phyloP scores from a whole-genome alignment of 768 basidiomycete genomes.

The Chalciporus pseudorubinellus region DNA sequence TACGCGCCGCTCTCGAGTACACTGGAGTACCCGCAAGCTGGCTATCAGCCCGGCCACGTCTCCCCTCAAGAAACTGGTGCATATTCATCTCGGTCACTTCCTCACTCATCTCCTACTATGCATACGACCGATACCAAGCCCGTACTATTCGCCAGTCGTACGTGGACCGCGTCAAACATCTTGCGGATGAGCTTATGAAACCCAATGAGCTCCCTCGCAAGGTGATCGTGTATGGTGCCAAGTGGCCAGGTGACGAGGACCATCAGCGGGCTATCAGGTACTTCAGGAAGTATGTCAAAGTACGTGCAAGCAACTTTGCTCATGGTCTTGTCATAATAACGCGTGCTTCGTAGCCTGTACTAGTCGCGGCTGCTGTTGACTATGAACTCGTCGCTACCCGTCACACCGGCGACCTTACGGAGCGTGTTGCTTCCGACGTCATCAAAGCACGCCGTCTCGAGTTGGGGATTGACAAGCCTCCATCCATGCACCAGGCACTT shows the following conservation, averaged over 20 bases:
- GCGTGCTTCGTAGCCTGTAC: conserved; percentile 63
- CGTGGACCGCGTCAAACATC: conserved; percentile 70
- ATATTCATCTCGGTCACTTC: conserved; percentile 84
- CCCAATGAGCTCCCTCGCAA: conserved; percentile 69
- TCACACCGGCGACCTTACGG: conserved; percentile 82
- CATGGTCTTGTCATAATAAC: conserved; percentile 1
- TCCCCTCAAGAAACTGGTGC: conserved; percentile 92
- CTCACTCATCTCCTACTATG: conserved; percentile 66
- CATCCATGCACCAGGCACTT: conserved; percentile 41
- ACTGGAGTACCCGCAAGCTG: conserved; percentile 72
- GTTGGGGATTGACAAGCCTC: conserved; percentile 58
- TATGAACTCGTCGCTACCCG: conserved; percentile 81
- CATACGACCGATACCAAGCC: conserved; percentile 86
- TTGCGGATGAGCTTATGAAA: conserved; percentile 67
- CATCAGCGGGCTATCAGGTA: conserved; percentile 78
- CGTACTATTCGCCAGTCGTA: conserved; percentile 75
- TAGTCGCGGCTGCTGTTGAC: conserved; percentile 93
- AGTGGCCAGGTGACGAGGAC: conserved; percentile 96
- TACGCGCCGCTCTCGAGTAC: conserved; percentile 61
- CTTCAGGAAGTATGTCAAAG: conserved; percentile 98
- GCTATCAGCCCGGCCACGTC: conserved; percentile 78
- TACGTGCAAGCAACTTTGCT: conserved; percentile 38
- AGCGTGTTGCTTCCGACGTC: conserved; percentile 70
- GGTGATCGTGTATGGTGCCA: conserved; percentile 82
- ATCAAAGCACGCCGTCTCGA: conserved; percentile 66